Conservation (phyloP, 345 rosid genomes). For the Heritiera littoralis region DNA sequence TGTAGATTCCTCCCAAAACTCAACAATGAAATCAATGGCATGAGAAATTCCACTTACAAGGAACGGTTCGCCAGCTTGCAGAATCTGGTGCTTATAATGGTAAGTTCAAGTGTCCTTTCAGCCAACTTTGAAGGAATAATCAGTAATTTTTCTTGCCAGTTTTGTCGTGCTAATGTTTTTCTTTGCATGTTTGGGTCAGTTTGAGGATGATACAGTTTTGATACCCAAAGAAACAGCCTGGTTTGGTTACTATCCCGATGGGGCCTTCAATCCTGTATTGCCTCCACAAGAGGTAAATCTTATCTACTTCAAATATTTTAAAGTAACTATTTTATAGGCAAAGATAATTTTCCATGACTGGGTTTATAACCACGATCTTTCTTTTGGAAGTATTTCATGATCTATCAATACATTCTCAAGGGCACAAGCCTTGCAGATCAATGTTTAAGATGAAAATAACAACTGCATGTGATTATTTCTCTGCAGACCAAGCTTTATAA, state of each 20-base stretch:
- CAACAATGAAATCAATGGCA: slow-evolving; percentile 53
- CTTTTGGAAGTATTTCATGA: background rate
- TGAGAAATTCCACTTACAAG: slow-evolving; percentile 67
- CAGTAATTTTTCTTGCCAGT: background rate
- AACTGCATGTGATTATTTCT: background rate
- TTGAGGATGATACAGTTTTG: slow-evolving; percentile 74
- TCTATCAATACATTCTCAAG: background rate
- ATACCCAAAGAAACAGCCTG: slow-evolving; percentile 80
- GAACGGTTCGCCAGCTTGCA: slow-evolving; percentile 64
- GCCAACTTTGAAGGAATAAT: background rate
- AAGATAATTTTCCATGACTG: background rate
- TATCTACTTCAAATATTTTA: background rate
- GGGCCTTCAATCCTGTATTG: slow-evolving; percentile 53
- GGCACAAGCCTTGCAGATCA: background rate
- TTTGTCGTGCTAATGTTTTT: slow-evolving; percentile 7
- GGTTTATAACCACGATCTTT: background rate
- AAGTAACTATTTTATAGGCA: background rate
- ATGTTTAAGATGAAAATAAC: background rate
- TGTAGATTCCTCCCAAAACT: slow-evolving; percentile 71
- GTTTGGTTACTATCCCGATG: slow-evolving; percentile 85
- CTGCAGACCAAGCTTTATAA: slow-evolving; percentile 56
- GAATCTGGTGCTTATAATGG: slow-evolving; percentile 79
- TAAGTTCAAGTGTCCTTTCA: slow-evolving; percentile 25
- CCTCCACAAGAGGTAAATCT: slow-evolving; percentile 57
- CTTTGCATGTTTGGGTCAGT: slow-evolving; percentile 42